Evolutionary conservation across 768 basidiomycete genomes (phyloP), one percentile per base, ranked within the genome.

Genomic region (Calocybe cyanea): DNA sequence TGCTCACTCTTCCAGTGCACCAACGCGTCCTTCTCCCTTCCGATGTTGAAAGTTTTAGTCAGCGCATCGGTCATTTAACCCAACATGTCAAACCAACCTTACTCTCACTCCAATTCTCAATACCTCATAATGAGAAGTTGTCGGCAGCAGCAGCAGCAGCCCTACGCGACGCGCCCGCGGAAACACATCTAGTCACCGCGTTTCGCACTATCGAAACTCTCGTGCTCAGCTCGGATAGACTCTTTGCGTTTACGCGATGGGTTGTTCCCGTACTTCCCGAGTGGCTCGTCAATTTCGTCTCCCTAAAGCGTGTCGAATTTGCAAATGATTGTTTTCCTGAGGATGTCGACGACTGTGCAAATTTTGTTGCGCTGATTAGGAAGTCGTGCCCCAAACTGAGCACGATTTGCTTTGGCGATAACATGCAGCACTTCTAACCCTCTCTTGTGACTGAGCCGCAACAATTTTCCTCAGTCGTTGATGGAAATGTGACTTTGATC

Each of bases 171-270:
- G 11, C 25, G 34, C 7, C n/a, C 7, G n/a, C 7, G 5, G 17
- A 35, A 5, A 18, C 14, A 35, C 25, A 28, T 28, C 25, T 11
- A 28, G 25, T 11, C 11, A 11, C 11, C 25, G 23, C 18, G n/a
- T 43, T 49, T 33, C 37, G 37, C 28, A 39, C 28, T 20, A 44
- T 55, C 23, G 34, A 47, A 24, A 40, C 25, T 2, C 17, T 61
- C 20, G 28, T 35, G 25, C 54, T 59, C 36, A 44, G 49, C 41
- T 49, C 59, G 1, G 59, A 61, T 31, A 55, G 53, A 2, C 33
- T 35, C 32, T 59, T 57, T 43, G 46, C 49, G 21, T 61, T 61
- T 40, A 50, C 24, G 14, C 48, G 41, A 33, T 57, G 59, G 59
- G 54, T 54, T 10, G 31, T 51, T 8, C 56, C 57, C 7, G 25